phyloP scores from a whole-genome alignment of 768 basidiomycete genomes.

The Rickenella mellea region DNA sequence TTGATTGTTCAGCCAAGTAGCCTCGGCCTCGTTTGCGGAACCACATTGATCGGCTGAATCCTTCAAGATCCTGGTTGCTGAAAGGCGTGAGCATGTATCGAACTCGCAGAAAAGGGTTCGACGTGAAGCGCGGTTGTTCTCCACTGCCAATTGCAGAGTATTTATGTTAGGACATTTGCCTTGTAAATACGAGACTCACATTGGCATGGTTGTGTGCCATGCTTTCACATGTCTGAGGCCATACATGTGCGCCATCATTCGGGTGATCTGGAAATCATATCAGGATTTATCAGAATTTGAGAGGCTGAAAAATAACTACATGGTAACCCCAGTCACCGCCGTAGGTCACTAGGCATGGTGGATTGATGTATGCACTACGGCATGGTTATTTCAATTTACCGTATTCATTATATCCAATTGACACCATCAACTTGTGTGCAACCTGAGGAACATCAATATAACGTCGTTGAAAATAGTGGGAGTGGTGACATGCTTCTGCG shows the following conservation, averaged over 20 bases:
- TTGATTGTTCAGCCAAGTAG: conserved; percentile 30
- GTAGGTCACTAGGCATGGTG: conserved; percentile 28
- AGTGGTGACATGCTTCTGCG: conserved; percentile 40
- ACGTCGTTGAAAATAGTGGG: conserved; percentile 3
- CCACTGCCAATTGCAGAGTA: conserved; percentile 14
- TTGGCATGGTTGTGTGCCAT: conserved; percentile 39
- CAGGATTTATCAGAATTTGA: not conserved
- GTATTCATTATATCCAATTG: conserved; percentile 39
- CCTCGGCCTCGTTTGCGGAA: conserved; percentile 22
- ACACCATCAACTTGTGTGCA: conserved; percentile 38
- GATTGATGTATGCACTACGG: not conserved
- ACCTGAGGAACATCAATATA: conserved; percentile 20
- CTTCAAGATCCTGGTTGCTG: conserved; percentile 21
- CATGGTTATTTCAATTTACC: conserved; percentile 19
- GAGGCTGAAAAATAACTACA: conserved; percentile 16
- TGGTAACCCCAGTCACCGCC: conserved; percentile 39
- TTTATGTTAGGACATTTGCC: conserved; percentile 7
- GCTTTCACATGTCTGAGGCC: conserved; percentile 37
- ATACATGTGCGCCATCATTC: conserved; percentile 22
- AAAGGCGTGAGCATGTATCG: conserved; percentile 18
- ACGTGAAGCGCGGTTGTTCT: conserved; percentile 13
- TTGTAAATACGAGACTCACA: conserved; percentile 20
- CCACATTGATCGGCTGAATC: conserved; percentile 15
- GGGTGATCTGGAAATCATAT: conserved; percentile 21
- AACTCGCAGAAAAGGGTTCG: conserved; percentile 20